Evolutionary conservation across 2,329 filamentous ascomycete species (phyloP).

Genomic region (Ceratocystis variospora): DNA sequence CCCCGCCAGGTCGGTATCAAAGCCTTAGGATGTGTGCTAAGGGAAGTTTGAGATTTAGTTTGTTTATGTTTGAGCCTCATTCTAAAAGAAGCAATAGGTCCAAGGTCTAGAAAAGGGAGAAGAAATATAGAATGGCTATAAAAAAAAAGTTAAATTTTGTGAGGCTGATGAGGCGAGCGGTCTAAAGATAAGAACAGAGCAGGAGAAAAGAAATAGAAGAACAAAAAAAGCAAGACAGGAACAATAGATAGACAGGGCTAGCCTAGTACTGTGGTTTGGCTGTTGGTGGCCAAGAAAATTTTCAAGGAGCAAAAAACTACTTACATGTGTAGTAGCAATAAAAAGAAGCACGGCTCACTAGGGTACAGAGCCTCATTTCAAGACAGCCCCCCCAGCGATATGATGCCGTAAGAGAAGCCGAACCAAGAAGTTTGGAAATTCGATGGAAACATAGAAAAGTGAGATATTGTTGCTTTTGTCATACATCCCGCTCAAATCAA

Average conservation of each 20-base stretch:
- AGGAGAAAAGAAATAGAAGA: background rate
- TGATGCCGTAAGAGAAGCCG: background rate
- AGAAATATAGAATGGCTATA: background rate
- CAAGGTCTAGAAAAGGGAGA: background rate
- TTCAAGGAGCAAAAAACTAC: slow-evolving; percentile 2
- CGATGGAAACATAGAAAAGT: background rate
- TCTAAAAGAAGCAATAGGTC: background rate
- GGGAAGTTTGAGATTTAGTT: slow-evolving; percentile 3
- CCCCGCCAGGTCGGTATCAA: background rate
- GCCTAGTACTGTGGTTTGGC: background rate
- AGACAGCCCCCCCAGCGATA: background rate
- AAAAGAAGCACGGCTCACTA: background rate
- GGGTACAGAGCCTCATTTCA: slow-evolving; percentile 1
- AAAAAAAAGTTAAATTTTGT: background rate
- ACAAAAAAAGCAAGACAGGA: background rate
- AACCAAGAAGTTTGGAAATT: background rate
- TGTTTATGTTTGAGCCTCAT: slow-evolving; percentile 7
- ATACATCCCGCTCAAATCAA: background rate
- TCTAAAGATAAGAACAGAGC: background rate
- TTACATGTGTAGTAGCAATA: background rate
- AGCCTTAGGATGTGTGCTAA: background rate
- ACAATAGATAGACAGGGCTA: background rate
- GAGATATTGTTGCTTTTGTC: background rate
- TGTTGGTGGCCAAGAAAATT: background rate
- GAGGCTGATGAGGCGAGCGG: background rate